phyloP scores from a whole-genome alignment of 2,329 filamentous ascomycete genomes.

The Hypoxylon sp. region DNA sequence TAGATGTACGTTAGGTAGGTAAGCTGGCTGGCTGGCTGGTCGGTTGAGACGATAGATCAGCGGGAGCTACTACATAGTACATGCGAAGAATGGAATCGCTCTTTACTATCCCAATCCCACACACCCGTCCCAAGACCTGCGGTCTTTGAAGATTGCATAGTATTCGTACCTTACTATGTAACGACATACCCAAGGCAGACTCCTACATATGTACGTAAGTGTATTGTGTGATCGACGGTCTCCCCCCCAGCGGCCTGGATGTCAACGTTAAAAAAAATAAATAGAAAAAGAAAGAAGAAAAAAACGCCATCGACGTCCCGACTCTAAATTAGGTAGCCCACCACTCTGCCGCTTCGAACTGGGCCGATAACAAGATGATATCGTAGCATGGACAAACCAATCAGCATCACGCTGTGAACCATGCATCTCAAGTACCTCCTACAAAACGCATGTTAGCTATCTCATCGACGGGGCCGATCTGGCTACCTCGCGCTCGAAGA shows the following conservation, averaged over 20 bases:
- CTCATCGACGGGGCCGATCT: not conserved
- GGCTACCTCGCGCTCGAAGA: not conserved
- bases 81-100: not conserved
- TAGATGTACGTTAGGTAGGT: too few relatives aligned
- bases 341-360: conserved; percentile 21
- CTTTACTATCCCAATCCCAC: not conserved
- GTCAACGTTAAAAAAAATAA: conserved; percentile 24
- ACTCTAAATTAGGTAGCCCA: conserved; percentile 24
- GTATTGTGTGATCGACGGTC: conserved; percentile 35
- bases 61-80: conserved; percentile 19
- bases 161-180: not conserved
- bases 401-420: conserved; percentile 13
- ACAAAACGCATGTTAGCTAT: not conserved
- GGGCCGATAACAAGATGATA: conserved; percentile 21
- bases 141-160: not conserved
- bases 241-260: conserved; percentile 27
- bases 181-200: not conserved
- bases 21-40: too few relatives aligned
- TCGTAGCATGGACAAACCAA: conserved; percentile 27
- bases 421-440: not conserved
- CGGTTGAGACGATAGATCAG: conserved; percentile 21
- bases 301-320: conserved; percentile 26
- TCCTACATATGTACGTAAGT: conserved; percentile 8
- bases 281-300: too few relatives aligned
- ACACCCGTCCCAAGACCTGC: not conserved